phyloP scores from a whole-genome alignment of 192 early-diverging fungal species.

The Phlyctochytrium planicorne region DNA sequence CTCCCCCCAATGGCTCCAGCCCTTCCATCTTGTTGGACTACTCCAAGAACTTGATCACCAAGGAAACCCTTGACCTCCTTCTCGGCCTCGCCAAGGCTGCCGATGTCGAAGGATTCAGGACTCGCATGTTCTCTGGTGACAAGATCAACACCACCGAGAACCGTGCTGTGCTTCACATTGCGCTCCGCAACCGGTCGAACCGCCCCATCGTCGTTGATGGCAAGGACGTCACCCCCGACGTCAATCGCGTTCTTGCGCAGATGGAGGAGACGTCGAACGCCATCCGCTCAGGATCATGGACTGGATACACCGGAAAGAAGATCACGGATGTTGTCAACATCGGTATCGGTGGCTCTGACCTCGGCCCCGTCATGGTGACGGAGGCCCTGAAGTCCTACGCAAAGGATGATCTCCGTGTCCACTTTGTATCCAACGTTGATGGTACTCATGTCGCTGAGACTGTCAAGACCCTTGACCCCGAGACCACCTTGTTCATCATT shows the following conservation, averaged over 20 bases:
- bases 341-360: constrained; percentile 97
- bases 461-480: constrained; percentile 81
- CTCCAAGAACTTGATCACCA: constrained; percentile 91
- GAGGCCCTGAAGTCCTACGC: constrained; percentile 95
- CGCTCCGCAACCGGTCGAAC: constrained; percentile 83
- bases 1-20: constrained; percentile 39
- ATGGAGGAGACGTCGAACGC: constrained; percentile 82
- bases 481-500: constrained; percentile 90
- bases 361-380: constrained; percentile 99
- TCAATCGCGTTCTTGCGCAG: constrained; percentile 90
- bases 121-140: constrained; percentile 93
- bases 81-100: constrained; percentile 81
- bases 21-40: constrained; percentile 85
- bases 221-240: constrained; percentile 91
- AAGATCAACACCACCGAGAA: constrained; percentile 97
- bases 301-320: constrained; percentile 90
- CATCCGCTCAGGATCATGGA: constrained; percentile 90
- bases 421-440: constrained; percentile 98
- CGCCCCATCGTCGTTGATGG: constrained; percentile 84
- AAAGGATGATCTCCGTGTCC: constrained; percentile 72
- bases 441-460: constrained; percentile 96
- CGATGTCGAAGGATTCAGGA: constrained; percentile 82
- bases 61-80: constrained; percentile 78
- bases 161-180: constrained; percentile 94
- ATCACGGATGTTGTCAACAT: constrained; percentile 98